Conservation (phyloP, 257 asterid species). For the Primulina huaijiensis region DNA sequence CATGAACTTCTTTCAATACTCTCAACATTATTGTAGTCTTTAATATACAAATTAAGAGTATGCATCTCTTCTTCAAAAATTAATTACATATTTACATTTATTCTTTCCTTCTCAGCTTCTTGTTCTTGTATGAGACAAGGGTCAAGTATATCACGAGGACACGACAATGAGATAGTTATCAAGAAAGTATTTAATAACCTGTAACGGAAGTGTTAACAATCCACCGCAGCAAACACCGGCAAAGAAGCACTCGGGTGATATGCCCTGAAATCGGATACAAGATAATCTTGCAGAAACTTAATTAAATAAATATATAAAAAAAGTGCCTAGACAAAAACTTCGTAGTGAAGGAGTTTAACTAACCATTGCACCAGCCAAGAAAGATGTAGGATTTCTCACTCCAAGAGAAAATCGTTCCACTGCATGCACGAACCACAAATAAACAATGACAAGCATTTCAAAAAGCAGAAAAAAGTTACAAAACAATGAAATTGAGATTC, state of each 20-base stretch:
- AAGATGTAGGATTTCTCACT: conserved; percentile 87
- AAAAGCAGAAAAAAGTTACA: not conserved
- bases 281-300: not conserved
- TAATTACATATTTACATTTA: no score
- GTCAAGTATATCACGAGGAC: not conserved
- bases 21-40: not conserved
- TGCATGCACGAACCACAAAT: conserved; percentile 36
- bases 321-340: not conserved
- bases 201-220: conserved; percentile 71
- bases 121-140: conserved; percentile 1
- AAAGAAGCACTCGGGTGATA: conserved; percentile 82
- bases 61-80: not conserved
- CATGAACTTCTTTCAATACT: no score
- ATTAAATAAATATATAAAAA: not conserved
- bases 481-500: not conserved
- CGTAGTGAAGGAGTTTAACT: conserved; percentile 25
- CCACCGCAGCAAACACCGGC: conserved; percentile 96
- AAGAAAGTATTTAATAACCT: conserved; percentile 40
- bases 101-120: conserved; percentile 3
- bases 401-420: conserved; percentile 89
- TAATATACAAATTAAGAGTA: not conserved
- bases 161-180: not conserved
- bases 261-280: conserved; percentile 45
- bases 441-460: conserved; percentile 15
- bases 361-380: conserved; percentile 89